phyloP scores from a whole-genome alignment of 2,329 filamentous ascomycete genomes.

The Arachnomyces sp. region DNA sequence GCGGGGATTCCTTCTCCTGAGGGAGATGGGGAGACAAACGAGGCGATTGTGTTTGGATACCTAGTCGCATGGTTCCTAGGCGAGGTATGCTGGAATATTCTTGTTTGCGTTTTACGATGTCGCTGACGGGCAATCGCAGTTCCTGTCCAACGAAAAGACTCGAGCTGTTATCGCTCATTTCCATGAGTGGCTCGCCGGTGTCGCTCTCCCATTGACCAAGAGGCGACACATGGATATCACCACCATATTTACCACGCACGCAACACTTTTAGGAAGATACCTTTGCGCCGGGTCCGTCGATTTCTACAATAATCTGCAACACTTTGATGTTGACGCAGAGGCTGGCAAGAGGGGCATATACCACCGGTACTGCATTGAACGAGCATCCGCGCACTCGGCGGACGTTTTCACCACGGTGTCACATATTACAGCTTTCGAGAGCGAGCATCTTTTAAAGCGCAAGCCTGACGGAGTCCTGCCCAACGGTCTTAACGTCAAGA shows the following conservation, averaged over 20 bases:
- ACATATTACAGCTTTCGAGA: constrained; percentile 97
- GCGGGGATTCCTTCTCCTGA: constrained; percentile 90
- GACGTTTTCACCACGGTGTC: constrained; percentile 99
- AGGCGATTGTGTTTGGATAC: constrained; percentile 95
- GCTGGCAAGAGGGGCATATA: constrained; percentile 98
- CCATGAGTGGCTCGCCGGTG: constrained; percentile 96
- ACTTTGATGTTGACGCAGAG: constrained; percentile 92
- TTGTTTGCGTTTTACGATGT: neutral
- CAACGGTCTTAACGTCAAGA: constrained; percentile 96
- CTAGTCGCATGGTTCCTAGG: constrained; percentile 96
- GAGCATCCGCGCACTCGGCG: constrained; percentile 79
- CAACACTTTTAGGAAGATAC: constrained; percentile 88
- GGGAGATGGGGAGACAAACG: constrained; percentile 89
- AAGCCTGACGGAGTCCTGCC: constrained; percentile 95
- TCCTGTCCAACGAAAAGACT: constrained; percentile 84
- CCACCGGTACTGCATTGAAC: constrained; percentile 96
- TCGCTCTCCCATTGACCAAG: constrained; percentile 83
- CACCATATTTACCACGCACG: constrained; percentile 97
- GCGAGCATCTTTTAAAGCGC: constrained; percentile 91
- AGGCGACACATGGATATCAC: constrained; percentile 93
- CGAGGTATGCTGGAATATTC: constrained; percentile 56
- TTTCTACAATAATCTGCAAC: constrained; percentile 98
- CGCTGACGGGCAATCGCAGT: constrained; percentile 46
- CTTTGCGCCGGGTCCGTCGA: constrained; percentile 95
- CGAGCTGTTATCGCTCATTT: constrained; percentile 95